These are phyloP conservation scores for Euphorbia pulcherrima DNA, from an alignment of 345 rosid species.

Conservation along the genomic window DNA sequence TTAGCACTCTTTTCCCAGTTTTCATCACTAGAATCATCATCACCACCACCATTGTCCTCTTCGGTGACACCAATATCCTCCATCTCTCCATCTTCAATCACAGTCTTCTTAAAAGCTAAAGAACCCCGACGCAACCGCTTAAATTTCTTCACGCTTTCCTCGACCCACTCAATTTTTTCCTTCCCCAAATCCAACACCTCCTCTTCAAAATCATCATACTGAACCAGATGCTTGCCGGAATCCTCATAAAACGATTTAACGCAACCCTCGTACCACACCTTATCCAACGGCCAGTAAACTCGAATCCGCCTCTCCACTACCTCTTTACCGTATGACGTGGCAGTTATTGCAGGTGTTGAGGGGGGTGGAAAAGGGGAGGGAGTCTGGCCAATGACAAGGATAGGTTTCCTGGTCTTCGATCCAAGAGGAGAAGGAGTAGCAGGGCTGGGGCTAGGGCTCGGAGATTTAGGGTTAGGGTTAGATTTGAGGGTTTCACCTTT, in stretches of 20 bases:
- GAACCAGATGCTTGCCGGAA: conserved; percentile 61
- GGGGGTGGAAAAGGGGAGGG: conserved; percentile 28
- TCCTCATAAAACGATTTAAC: conserved; percentile 47
- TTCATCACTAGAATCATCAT: conserved; percentile 71
- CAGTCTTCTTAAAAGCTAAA: conserved; percentile 40
- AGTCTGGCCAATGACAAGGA: conserved; percentile 59
- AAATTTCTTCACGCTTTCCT: conserved; percentile 34
- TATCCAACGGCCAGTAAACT: conserved; percentile 95
- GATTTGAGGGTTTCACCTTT: conserved; percentile 12
- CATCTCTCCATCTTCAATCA: conserved; percentile 49
- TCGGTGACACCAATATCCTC: conserved; percentile 24
- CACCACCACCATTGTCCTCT: conserved; percentile 19
- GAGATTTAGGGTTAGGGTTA: conserved; percentile 31
- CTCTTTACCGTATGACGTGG: conserved; percentile 43
- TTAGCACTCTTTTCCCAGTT: conserved; percentile 61
- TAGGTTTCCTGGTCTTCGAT: conserved; percentile 49
- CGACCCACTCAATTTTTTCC: conserved; percentile 85
- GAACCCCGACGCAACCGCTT: conserved; percentile 66
- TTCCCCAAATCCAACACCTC: conserved; percentile 75
- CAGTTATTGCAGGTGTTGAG: conserved; percentile 23
- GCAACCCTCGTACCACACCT: conserved; percentile 74
- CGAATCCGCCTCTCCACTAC: conserved; percentile 58
- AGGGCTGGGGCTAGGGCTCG: conserved; percentile 33
- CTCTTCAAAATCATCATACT: conserved; percentile 82
- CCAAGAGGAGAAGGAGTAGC: conserved; percentile 72